Conservation (phyloP, 169 alveolate genomes). For the Eimeria sp. region DNA sequence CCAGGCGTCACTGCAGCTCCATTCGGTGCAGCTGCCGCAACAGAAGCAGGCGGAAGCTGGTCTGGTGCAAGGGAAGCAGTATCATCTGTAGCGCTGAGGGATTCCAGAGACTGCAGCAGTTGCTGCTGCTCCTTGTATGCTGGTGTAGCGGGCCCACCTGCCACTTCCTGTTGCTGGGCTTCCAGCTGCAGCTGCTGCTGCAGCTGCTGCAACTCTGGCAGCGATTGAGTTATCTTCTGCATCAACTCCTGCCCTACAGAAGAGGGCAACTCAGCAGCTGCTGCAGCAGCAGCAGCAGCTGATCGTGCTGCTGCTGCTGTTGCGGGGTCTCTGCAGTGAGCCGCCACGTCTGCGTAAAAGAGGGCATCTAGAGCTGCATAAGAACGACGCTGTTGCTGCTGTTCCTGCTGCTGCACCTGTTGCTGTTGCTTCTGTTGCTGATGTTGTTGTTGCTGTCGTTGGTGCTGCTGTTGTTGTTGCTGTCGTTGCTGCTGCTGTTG, state of each 20-base stretch:
- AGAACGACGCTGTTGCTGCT: constrained; percentile 4
- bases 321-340: constrained; percentile 41
- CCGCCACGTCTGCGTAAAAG: constrained; percentile 39
- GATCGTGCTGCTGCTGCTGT: constrained; percentile 52
- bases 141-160: constrained; percentile 12
- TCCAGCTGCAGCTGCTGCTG: constrained; percentile 20
- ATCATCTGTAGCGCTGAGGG: background rate
- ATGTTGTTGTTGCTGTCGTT: background rate
- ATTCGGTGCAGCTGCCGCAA: constrained; percentile 12
- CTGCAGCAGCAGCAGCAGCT: constrained; percentile 46
- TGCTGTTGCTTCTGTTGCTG: too few relatives aligned
- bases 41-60: background rate
- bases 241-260: background rate
- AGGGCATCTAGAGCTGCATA: constrained; percentile 53
- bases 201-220: constrained; percentile 15
- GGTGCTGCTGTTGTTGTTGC: background rate
- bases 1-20: background rate
- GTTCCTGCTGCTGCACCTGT: background rate
- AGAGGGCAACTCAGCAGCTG: constrained; percentile 34
- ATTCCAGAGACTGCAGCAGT: background rate
- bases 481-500: background rate
- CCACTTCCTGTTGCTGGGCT: background rate
- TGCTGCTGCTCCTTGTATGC: background rate
- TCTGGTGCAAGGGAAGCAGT: background rate
- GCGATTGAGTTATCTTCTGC: background rate